Evolutionary conservation across 1,284 basidiomycete species (phyloP), one percentile per base, ranked within the genome.

Genomic region (Coniferiporia sulphurascens): DNA sequence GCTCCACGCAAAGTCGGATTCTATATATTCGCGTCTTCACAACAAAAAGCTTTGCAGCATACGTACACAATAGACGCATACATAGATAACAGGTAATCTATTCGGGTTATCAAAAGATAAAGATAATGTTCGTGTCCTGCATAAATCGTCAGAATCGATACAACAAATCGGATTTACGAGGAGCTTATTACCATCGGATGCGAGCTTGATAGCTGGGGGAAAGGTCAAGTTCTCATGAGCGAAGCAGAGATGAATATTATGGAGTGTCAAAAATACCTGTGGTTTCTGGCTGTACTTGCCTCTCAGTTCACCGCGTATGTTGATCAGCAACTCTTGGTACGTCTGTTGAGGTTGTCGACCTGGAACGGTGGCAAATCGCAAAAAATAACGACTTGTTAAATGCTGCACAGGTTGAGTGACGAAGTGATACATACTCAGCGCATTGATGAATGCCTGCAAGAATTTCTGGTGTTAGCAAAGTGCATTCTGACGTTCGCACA

Each of bases 251-350:
- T 27, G 22, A 13, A 36, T 44, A 38, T 6, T 7, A 13, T 15
- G 1, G 12, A 41, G 38, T 2, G 12, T 41, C 7, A 15, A 59
- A 66, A 73, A 62, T 56, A 86, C 76, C 77, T 90, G 89, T 9
- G 93, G 93, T 72, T 93, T 94, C 78, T 95, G 93, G 54, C 80
- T 84, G 70, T 95, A 95, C 70, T 89, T 89, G 55, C 70, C 65
- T 44, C 68, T 72, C 61, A 92, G 73, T 64, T 87, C 84, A 10
- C 70, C 74, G 48, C 87, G 79, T 61, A 96, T 80, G 41, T 77
- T 83, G 62, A 77, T 73, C n/a, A 95, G 80, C 4, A 96, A 81
- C 68, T 90, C 81, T 68, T 87, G 83, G 67, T 95, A 96, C 64
- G 84, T 90, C 72, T 91, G 91, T 63, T 87, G 80, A 10, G 82